These are phyloP conservation scores for Hortaea werneckii DNA, from an alignment of 2,329 filamentous ascomycete genomes.

Conservation along the genomic window DNA sequence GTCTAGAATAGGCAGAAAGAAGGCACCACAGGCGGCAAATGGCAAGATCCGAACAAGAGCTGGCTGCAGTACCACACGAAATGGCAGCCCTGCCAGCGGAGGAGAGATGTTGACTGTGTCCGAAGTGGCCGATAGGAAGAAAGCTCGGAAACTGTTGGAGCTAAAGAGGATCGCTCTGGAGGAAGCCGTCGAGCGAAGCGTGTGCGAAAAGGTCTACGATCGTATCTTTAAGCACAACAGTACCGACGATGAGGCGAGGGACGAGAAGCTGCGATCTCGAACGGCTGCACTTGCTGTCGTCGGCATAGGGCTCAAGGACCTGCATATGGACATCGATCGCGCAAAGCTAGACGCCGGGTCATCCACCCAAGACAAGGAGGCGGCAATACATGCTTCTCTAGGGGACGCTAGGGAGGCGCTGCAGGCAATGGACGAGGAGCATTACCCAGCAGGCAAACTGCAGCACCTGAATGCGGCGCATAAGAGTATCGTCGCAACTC, in stretches of 20 bases:
- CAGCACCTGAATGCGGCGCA: slow-evolving; percentile 80
- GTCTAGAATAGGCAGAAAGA: slow-evolving; percentile 60
- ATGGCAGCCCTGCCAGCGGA: slow-evolving; percentile 28
- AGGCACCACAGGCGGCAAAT: slow-evolving; percentile 48
- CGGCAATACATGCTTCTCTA: slow-evolving; percentile 64
- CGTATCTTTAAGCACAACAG: slow-evolving; percentile 84
- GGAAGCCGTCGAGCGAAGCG: slow-evolving; percentile 77
- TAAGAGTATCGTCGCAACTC: slow-evolving; percentile 85
- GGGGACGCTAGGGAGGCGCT: slow-evolving; percentile 58
- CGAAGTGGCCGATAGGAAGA: slow-evolving; percentile 72
- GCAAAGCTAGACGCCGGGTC: slow-evolving; percentile 46
- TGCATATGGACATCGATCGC: slow-evolving; percentile 64
- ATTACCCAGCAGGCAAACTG: slow-evolving; percentile 83
- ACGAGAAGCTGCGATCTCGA: slow-evolving; percentile 88
- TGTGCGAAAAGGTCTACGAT: slow-evolving; percentile 49
- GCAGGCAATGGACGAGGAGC: slow-evolving; percentile 72
- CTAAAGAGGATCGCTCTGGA: slow-evolving; percentile 68
- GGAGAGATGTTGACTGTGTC: slow-evolving; percentile 73
- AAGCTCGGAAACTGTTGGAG: slow-evolving; percentile 66
- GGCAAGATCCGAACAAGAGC: slow-evolving; percentile 30
- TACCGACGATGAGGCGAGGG: slow-evolving; percentile 87
- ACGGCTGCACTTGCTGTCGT: slow-evolving; percentile 85
- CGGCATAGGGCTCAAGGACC: slow-evolving; percentile 75
- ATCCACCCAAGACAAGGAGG: slow-evolving; percentile 41
- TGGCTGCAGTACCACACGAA: slow-evolving; percentile 27